A percentile compares a stretch with the other conserved stretches of the same genome.
These are phyloP conservation scores for Stagonosporopsis rhizophila DNA, from an alignment of 2,329 filamentous ascomycete genomes.

Conservation along the genomic window DNA sequence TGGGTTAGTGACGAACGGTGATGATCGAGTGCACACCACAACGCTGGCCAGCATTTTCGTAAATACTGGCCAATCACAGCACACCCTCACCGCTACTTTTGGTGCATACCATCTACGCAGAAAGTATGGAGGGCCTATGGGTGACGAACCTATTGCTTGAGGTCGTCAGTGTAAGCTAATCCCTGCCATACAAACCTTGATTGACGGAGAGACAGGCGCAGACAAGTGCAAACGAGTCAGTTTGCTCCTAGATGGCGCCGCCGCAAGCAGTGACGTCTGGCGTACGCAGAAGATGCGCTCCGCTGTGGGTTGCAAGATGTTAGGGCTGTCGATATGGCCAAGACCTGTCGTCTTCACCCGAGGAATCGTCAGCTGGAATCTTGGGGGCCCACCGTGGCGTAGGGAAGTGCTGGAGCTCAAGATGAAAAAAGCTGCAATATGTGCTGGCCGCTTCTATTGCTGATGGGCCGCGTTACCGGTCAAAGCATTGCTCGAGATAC, in stretches of 20 bases:
- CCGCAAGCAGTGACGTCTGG: conserved; percentile 17
- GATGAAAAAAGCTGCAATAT: conserved; percentile 7
- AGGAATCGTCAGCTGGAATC: conserved; percentile 30
- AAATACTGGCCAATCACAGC: conserved; percentile 38
- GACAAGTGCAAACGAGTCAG: conserved; percentile 4
- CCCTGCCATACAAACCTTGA: not conserved
- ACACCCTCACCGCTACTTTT: conserved; percentile 46
- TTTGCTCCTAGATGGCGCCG: conserved; percentile 8
- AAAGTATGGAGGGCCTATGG: conserved; percentile 29
- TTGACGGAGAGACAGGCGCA: not conserved
- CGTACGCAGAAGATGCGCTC: conserved; percentile 22
- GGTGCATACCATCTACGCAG: conserved; percentile 33
- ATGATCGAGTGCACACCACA: conserved; percentile 26
- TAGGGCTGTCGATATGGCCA: conserved; percentile 20
- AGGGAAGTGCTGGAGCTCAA: conserved; percentile 12
- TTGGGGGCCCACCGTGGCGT: conserved; percentile 31
- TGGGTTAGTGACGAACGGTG: conserved; percentile 30
- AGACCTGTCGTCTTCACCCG: conserved; percentile 15
- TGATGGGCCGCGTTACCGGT: conserved; percentile 19
- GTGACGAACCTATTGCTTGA: conserved; percentile 32
- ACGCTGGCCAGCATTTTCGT: conserved; percentile 33
- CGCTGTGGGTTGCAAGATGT: conserved; percentile 15
- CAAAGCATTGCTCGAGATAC: conserved; percentile 5
- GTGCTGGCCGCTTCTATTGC: conserved; percentile 35
- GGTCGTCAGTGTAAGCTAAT: conserved; percentile 13